Evolutionary conservation across 2,329 filamentous ascomycete species (phyloP).

Genomic region (Ophiostoma perfectum): DNA sequence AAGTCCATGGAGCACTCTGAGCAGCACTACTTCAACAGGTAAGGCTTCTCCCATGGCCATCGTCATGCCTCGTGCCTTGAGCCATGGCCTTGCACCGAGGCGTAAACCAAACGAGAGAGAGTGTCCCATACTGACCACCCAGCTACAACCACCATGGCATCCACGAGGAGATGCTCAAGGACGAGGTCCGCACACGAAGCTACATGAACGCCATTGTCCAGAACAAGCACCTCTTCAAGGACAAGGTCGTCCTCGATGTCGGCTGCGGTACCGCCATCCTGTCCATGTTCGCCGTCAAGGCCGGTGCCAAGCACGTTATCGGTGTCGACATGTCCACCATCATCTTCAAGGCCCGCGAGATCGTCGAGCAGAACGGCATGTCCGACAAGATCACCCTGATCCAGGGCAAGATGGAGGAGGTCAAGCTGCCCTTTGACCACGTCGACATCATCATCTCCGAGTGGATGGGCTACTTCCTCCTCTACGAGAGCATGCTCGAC

Average conservation of each 20-base stretch:
- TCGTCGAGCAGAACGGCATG: conserved; percentile 87
- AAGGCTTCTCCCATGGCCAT: conserved; percentile 23
- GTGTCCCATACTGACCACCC: conserved; percentile 26
- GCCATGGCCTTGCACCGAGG: too few species aligned
- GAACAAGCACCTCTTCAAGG: conserved; percentile 89
- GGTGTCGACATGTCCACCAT: conserved; percentile 99
- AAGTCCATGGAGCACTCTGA: conserved; percentile 84
- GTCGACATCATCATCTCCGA: conserved; percentile 99
- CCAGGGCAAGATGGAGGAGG: conserved; percentile 99
- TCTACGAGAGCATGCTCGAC: conserved; percentile 99
- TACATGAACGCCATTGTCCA: conserved; percentile 98
- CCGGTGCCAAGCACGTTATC: conserved; percentile 96
- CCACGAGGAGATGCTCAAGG: conserved; percentile 99
- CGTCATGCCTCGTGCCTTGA: too few species aligned
- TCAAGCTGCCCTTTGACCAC: conserved; percentile 84
- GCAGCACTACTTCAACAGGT: conserved; percentile 99
- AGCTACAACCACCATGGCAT: conserved; percentile 99
- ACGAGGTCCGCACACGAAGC: conserved; percentile 91
- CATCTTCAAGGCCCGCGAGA: conserved; percentile 96
- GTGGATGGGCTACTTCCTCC: conserved; percentile 99
- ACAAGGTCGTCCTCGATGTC: conserved; percentile 90
- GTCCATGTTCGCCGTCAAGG: conserved; percentile 97
- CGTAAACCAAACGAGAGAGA: too few species aligned
- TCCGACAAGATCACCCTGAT: conserved; percentile 93
- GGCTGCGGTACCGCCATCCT: conserved; percentile 97